Percentiles rank a stretch among this genome's conserved stretches.
These are phyloP conservation scores for Macrolepiota fuliginosa DNA, from an alignment of 768 basidiomycete species.

Conservation along the genomic window DNA sequence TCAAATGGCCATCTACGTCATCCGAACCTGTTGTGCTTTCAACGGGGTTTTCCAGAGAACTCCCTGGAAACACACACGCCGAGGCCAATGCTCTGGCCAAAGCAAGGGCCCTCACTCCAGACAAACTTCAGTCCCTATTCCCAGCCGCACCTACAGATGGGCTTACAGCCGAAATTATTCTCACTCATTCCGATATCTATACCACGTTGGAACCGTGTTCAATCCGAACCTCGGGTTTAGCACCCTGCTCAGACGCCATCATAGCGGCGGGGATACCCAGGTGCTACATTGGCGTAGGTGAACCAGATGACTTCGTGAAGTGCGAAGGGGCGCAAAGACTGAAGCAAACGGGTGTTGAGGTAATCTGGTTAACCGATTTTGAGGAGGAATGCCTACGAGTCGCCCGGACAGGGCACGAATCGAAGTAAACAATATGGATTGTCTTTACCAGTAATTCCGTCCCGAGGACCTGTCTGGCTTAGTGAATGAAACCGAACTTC, in stretches of 20 bases:
- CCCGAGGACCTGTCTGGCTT: no score
- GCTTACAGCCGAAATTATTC: constrained; percentile 43
- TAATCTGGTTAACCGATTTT: constrained; percentile 72
- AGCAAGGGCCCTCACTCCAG: constrained; percentile 41
- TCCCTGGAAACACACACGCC: constrained; percentile 94
- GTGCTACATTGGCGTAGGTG: constrained; percentile 86
- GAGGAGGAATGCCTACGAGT: constrained; percentile 78
- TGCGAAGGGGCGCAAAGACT: constrained; percentile 85
- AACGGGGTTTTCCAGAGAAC: constrained; percentile 86
- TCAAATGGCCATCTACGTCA: constrained; percentile 36
- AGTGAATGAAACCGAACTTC: no score
- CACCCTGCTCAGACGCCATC: constrained; percentile 84
- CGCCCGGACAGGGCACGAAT: constrained; percentile 61
- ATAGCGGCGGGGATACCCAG: constrained; percentile 65
- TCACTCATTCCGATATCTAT: constrained; percentile 71
- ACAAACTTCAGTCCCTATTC: constrained; percentile 44
- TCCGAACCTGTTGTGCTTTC: constrained; percentile 54
- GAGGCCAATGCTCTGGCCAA: constrained; percentile 93
- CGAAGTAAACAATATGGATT: constrained; percentile 17
- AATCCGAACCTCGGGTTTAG: constrained; percentile 78
- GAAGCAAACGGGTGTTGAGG: constrained; percentile 65
- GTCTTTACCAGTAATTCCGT: no score
- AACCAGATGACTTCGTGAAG: constrained; percentile 91
- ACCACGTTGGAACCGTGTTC: constrained; percentile 98
- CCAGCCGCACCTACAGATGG: constrained; percentile 29